phyloP scores from a whole-genome alignment of 305 asterid genomes.

The Ilex paraguariensis region DNA sequence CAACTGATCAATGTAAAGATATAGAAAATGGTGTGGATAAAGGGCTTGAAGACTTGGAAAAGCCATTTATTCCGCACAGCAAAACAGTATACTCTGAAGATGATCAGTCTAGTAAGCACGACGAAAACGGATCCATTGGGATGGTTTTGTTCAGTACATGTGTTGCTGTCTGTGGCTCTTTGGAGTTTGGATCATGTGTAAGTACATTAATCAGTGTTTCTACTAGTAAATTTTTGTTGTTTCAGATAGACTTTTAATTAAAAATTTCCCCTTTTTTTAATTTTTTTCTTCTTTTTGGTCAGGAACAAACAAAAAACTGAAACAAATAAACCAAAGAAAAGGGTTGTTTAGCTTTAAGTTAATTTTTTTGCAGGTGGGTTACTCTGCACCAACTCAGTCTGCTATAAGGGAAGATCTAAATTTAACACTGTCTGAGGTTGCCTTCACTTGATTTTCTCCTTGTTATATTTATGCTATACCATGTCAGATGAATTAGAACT shows the following conservation, averaged over 20 bases:
- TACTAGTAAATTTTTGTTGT: conserved; percentile 10
- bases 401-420: conserved; percentile 60
- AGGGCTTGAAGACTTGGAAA: conserved; percentile 32
- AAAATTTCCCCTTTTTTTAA: neutral
- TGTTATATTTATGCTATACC: neutral
- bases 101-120: neutral
- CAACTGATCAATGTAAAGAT: conserved; percentile 33
- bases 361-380: conserved; percentile 67
- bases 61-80: conserved; percentile 40
- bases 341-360: conserved; percentile 24
- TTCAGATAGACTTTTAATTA: neutral
- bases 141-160: conserved; percentile 66
- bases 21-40: conserved; percentile 32
- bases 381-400: conserved; percentile 74
- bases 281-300: conserved; percentile 9
- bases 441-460: neutral
- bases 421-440: conserved; percentile 63
- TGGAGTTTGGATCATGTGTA: conserved; percentile 83
- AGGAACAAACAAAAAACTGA: conserved; percentile 18
- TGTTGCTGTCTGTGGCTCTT: conserved; percentile 81
- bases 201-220: conserved; percentile 18
- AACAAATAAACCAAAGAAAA: neutral
- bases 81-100: conserved; percentile 29
- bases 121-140: conserved; percentile 37
- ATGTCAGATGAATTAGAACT: neutral